phyloP scores from a whole-genome alignment of 768 basidiomycete genomes.

The Lanmaoa pseudosensibilis region DNA sequence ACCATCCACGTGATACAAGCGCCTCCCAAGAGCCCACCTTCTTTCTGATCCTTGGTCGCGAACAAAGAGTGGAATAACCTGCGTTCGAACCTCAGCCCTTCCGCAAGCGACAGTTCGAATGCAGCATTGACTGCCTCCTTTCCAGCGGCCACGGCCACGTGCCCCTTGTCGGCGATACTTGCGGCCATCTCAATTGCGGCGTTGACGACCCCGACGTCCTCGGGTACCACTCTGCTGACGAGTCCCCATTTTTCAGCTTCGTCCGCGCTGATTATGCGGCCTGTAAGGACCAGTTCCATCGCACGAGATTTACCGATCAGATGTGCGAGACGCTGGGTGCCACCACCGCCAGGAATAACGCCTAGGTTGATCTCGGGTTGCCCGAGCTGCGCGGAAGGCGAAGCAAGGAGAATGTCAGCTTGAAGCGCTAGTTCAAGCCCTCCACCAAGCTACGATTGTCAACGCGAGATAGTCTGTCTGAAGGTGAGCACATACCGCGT shows the following conservation, averaged over 20 bases:
- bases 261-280: slow-evolving; percentile 73
- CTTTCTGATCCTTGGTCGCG: slow-evolving; percentile 93
- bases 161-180: slow-evolving; percentile 78
- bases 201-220: slow-evolving; percentile 78
- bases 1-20: not conserved
- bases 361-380: slow-evolving; percentile 97
- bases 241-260: slow-evolving; percentile 90
- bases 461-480: not conserved
- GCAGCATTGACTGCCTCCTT: slow-evolving; percentile 98
- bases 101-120: slow-evolving; percentile 74
- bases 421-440: slow-evolving; percentile 96
- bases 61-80: slow-evolving; percentile 90
- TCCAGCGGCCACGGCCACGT: slow-evolving; percentile 77
- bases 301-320: slow-evolving; percentile 89
- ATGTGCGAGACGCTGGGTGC: slow-evolving; percentile 85
- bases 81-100: slow-evolving; percentile 86
- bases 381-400: slow-evolving; percentile 88
- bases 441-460: slow-evolving; percentile 76
- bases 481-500: slow-evolving; percentile 59
- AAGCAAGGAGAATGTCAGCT: slow-evolving; percentile 93
- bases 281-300: slow-evolving; percentile 94
- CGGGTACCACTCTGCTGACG: slow-evolving; percentile 75
- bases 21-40: slow-evolving; percentile 54
- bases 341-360: slow-evolving; percentile 92
- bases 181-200: slow-evolving; percentile 83